phyloP scores from a whole-genome alignment of 768 basidiomycete species.

The Panus rudis region DNA sequence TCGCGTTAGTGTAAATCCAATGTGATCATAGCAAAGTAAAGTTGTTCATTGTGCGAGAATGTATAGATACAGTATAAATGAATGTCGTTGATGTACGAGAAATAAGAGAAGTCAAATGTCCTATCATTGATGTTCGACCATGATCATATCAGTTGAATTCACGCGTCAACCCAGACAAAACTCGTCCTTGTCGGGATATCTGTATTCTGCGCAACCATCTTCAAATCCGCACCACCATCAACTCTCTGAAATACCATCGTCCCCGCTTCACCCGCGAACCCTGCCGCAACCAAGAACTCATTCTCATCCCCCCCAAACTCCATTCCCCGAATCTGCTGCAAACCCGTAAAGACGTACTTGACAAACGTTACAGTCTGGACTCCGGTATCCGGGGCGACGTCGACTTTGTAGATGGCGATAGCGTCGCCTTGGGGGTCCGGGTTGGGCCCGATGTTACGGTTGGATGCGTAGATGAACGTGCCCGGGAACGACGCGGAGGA shows the following conservation, averaged over 20 bases:
- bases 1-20: too few relatives aligned
- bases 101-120: too few relatives aligned
- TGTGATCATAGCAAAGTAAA: too few relatives aligned
- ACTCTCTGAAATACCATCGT: constrained; percentile 49
- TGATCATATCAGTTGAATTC: too few relatives aligned
- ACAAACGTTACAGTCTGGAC: constrained; percentile 37
- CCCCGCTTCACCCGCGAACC: constrained; percentile 46
- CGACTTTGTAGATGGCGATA: constrained; percentile 53
- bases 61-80: too few relatives aligned
- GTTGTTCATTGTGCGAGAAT: too few relatives aligned
- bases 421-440: constrained; percentile 51
- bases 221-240: constrained; percentile 44
- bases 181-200: constrained; percentile 44
- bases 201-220: constrained; percentile 45
- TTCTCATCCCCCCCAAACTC: constrained; percentile 45
- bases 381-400: too few relatives aligned
- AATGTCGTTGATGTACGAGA: too few relatives aligned
- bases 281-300: constrained; percentile 49
- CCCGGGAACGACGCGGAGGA: constrained; percentile 38
- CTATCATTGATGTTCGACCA: too few relatives aligned
- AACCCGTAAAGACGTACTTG: constrained; percentile 53
- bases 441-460: constrained; percentile 49
- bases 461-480: constrained; percentile 59
- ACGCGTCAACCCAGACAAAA: constrained; percentile 49
- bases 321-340: constrained; percentile 63